A percentile compares a stretch with the other conserved stretches of the same genome.
Conservation (phyloP, 345 rosid genomes). For the Lumnitzera racemosa region DNA sequence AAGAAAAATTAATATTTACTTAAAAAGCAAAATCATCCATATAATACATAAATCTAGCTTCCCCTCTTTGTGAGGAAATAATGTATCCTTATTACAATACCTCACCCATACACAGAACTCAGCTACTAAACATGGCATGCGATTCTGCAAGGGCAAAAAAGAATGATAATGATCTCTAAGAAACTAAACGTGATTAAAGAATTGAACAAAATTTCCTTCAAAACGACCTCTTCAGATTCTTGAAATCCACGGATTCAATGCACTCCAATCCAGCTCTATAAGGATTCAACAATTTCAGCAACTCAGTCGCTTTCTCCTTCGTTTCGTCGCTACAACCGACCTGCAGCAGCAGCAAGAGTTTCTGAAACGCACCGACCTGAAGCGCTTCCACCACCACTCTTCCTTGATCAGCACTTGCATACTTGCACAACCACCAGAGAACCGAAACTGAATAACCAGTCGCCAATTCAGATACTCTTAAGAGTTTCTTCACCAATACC, state of each 20-base stretch:
- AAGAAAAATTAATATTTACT: too few relatives aligned
- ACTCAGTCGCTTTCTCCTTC: constrained; percentile 48
- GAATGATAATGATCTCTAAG: neutral
- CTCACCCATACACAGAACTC: too few relatives aligned
- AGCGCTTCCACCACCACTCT: constrained; percentile 28
- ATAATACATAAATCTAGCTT: too few relatives aligned
- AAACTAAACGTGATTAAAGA: neutral
- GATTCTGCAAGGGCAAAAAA: neutral
- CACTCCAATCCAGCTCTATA: constrained; percentile 46
- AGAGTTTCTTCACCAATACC: constrained; percentile 39
- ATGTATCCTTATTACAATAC: too few relatives aligned
- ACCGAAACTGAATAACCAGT: constrained; percentile 33
- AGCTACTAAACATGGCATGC: neutral
- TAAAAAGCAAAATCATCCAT: too few relatives aligned
- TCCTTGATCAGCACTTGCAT: constrained; percentile 18
- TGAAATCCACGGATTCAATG: constrained; percentile 50
- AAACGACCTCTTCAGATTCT: constrained; percentile 50
- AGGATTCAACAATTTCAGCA: constrained; percentile 53
- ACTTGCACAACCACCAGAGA: constrained; percentile 36
- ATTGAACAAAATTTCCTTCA: constrained; percentile 13
- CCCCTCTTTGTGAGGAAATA: too few relatives aligned
- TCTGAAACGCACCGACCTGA: constrained; percentile 54
- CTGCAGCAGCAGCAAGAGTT: constrained; percentile 47
- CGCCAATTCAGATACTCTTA: constrained; percentile 28
- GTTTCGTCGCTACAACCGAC: constrained; percentile 38